A percentile compares a stretch with the other conserved stretches of the same genome.
Conservation (phyloP, 768 basidiomycete genomes). For the Mycena capillaripes region DNA sequence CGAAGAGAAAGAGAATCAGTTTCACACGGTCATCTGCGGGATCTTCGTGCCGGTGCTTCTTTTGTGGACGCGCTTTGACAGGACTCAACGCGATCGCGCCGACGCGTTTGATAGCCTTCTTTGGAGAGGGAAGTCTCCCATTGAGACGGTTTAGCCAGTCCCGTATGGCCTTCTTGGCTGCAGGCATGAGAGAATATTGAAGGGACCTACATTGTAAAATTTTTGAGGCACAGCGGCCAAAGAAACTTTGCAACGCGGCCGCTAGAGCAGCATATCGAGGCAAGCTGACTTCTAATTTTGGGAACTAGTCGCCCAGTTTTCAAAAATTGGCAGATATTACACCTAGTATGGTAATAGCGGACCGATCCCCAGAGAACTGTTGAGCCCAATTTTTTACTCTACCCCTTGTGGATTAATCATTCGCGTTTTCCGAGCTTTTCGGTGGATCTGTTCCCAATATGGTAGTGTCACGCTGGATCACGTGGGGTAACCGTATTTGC, state of each 20-base stretch:
- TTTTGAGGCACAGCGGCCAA: conserved; percentile 5
- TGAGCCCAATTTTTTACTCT: neutral
- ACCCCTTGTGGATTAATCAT: neutral
- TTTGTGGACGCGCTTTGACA: conserved; percentile 17
- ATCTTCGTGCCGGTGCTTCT: conserved; percentile 15
- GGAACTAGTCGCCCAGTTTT: conserved; percentile 3
- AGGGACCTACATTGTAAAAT: neutral
- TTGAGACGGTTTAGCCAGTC: neutral
- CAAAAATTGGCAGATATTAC: neutral
- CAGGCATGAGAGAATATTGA: conserved; percentile 4
- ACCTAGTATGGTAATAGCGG: neutral
- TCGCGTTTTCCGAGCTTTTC: conserved; percentile 3
- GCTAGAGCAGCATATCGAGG: neutral
- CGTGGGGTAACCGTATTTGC: conserved; percentile 18
- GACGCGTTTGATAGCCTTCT: conserved; percentile 14
- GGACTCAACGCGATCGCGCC: conserved; percentile 18
- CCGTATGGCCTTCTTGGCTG: conserved; percentile 5
- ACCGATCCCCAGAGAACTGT: conserved; percentile 4
- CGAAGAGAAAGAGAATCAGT: neutral
- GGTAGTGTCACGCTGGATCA: neutral
- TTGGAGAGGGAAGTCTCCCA: neutral
- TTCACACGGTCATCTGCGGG: conserved; percentile 4
- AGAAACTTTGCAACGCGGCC: conserved; percentile 24
- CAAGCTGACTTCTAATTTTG: neutral
- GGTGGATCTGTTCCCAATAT: conserved; percentile 1